These are phyloP conservation scores for Climacium dendroides DNA, from an alignment of 225 moss, liverwort and hornwort genomes.

Conservation along the genomic window DNA sequence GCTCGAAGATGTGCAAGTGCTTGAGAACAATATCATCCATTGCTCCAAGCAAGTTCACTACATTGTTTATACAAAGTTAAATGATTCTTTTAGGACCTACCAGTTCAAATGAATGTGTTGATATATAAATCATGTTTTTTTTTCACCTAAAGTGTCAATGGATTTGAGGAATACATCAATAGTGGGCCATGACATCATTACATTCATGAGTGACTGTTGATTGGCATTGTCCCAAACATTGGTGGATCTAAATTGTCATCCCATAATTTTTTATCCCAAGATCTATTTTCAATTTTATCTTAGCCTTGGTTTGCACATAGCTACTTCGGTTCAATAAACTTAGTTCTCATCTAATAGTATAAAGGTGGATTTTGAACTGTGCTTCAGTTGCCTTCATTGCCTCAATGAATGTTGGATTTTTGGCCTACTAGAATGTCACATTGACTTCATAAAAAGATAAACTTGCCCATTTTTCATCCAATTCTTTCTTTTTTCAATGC, in stretches of 20 bases:
- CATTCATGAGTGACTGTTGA: accelerated
- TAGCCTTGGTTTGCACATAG: background rate
- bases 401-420: background rate
- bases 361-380: accelerated
- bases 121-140: background rate
- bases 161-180: background rate
- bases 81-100: background rate
- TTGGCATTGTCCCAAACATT: background rate
- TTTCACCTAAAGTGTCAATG: background rate
- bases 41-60: background rate
- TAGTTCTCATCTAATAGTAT: background rate
- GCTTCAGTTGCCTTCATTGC: accelerated
- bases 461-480: background rate
- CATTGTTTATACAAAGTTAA: background rate
- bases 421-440: background rate
- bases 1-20: background rate
- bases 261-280: too few species aligned
- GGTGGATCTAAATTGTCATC: background rate
- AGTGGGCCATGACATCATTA: background rate
- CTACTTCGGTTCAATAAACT: background rate
- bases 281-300: too few species aligned
- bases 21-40: background rate
- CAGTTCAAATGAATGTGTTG: background rate
- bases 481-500: background rate
- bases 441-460: background rate